A percentile compares a stretch with the other conserved stretches of the same genome.
Conservation (phyloP, 148 eudicot species). For the Pharnaceum exiguum region DNA sequence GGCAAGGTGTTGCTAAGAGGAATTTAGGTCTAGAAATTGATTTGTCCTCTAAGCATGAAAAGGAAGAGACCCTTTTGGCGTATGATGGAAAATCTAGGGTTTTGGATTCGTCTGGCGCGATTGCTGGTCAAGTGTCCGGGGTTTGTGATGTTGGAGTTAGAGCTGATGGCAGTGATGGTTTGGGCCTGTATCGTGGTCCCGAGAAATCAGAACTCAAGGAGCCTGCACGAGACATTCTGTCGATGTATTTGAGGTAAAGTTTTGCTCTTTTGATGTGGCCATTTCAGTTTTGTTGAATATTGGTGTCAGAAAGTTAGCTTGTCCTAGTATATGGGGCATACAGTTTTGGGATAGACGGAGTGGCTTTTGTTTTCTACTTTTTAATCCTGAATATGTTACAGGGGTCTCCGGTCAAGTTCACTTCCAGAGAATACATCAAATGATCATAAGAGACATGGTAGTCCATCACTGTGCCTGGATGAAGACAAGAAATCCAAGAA, state of each 20-base stretch:
- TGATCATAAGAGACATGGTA: constrained; percentile 56
- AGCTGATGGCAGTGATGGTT: constrained; percentile 17
- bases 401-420: constrained; percentile 34
- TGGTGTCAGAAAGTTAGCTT: neutral
- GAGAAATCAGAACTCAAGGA: constrained; percentile 42
- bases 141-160: constrained; percentile 14
- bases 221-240: constrained; percentile 59
- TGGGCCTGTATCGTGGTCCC: constrained; percentile 18
- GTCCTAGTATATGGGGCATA: neutral
- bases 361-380: neutral
- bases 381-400: constrained; percentile 18
- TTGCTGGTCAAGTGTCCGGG: constrained; percentile 12
- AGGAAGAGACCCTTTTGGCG: constrained; percentile 14
- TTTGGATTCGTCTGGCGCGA: constrained; percentile 21
- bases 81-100: constrained; percentile 19
- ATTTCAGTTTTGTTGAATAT: neutral
- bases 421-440: constrained; percentile 24
- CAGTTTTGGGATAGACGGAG: neutral
- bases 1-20: constrained; percentile 41
- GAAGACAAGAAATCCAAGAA: constrained; percentile 52
- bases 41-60: constrained; percentile 28
- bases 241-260: constrained; percentile 65
- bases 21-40: constrained; percentile 51
- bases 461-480: constrained; percentile 36
- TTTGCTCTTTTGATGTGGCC: neutral